Conservation (phyloP, 2,329 filamentous ascomycete genomes). For the Volutella citrinella region DNA sequence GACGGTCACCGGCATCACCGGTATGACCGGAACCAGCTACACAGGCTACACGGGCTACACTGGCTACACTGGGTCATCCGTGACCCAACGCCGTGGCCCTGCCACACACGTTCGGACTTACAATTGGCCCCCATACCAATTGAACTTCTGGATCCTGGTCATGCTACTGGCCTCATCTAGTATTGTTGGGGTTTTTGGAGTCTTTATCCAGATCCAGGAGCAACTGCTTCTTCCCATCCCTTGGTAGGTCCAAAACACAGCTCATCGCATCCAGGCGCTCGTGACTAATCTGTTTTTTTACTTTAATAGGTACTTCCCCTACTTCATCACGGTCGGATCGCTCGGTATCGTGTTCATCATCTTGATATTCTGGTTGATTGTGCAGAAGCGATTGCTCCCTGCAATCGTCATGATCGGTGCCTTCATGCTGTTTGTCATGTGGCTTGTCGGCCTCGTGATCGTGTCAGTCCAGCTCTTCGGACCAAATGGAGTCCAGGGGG, state of each 20-base stretch:
- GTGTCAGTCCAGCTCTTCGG: conserved; percentile 63
- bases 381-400: conserved; percentile 57
- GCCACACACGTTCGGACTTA: conserved; percentile 53
- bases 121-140: conserved; percentile 65
- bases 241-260: conserved; percentile 56
- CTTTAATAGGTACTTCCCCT: conserved; percentile 69
- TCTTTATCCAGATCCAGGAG: conserved; percentile 57
- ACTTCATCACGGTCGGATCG: conserved; percentile 56
- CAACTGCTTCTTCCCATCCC: conserved; percentile 54
- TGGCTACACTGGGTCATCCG: conserved; percentile 34
- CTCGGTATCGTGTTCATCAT: conserved; percentile 66
- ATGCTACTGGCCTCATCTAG: conserved; percentile 59
- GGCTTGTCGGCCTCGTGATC: conserved; percentile 63
- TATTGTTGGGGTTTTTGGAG: conserved; percentile 60
- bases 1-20: conserved; percentile 25
- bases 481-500: conserved; percentile 54
- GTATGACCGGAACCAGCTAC: conserved; percentile 15
- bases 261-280: too few relatives aligned
- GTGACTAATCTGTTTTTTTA: too few relatives aligned
- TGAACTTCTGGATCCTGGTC: conserved; percentile 66
- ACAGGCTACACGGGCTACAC: background rate
- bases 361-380: conserved; percentile 61
- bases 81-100: conserved; percentile 42
- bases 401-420: conserved; percentile 61
- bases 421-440: conserved; percentile 66